Conservation (phyloP, 1,284 basidiomycete genomes). For the Pascua sp. region DNA sequence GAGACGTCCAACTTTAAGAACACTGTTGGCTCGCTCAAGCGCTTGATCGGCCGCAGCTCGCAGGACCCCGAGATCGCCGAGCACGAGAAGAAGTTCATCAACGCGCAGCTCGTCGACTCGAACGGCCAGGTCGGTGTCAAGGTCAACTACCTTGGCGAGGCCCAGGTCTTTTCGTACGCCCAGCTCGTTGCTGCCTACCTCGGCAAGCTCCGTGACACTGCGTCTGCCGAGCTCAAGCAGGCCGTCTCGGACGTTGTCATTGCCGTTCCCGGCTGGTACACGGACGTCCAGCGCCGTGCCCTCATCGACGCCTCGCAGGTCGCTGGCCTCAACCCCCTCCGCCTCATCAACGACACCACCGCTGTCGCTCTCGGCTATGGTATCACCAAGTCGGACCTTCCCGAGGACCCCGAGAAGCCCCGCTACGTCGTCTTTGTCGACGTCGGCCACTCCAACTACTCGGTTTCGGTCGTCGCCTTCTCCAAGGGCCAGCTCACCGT, state of each 20-base stretch:
- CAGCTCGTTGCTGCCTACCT: conserved; percentile 84
- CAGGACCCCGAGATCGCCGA: conserved; percentile 72
- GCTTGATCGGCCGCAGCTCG: conserved; percentile 73
- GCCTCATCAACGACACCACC: conserved; percentile 91
- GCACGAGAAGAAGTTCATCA: conserved; percentile 82
- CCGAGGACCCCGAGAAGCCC: conserved; percentile 68
- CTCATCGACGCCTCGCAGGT: conserved; percentile 82
- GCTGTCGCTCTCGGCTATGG: conserved; percentile 90
- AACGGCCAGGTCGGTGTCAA: conserved; percentile 75
- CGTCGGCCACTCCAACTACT: conserved; percentile 83
- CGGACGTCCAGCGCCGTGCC: conserved; percentile 82
- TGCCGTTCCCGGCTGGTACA: conserved; percentile 91
- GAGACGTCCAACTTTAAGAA: conserved; percentile 98
- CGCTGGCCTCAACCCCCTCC: conserved; percentile 79
- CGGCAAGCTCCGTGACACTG: conserved; percentile 80
- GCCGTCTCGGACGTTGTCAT: conserved; percentile 85
- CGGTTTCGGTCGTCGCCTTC: conserved; percentile 80
- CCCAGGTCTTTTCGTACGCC: conserved; percentile 70
- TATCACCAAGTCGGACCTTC: conserved; percentile 92
- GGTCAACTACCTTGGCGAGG: conserved; percentile 83
- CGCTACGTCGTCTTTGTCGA: conserved; percentile 87
- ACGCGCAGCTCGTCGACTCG: conserved; percentile 76
- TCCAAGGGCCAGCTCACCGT: conserved; percentile 84
- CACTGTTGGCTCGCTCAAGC: conserved; percentile 85
- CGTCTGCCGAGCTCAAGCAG: conserved; percentile 75